phyloP scores from a whole-genome alignment of 192 early-diverging fungal genomes.

The Cetraspora pellucida region DNA sequence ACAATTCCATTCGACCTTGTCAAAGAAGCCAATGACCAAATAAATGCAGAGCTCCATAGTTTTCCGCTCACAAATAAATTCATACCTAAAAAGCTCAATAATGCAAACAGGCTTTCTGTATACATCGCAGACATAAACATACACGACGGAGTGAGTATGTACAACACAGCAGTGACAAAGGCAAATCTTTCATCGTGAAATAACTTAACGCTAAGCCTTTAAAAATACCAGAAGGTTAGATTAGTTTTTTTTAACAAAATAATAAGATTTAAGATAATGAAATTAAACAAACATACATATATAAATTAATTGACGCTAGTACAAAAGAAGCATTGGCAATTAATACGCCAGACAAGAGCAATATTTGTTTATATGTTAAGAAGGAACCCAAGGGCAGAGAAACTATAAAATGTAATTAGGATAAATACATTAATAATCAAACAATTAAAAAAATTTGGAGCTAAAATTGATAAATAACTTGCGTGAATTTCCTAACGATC shows the following conservation, averaged over 20 bases:
- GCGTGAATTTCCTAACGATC: conserved; percentile 53
- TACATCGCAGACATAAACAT: conserved; percentile 88
- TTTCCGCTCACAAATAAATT: conserved; percentile 46
- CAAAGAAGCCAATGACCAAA: conserved; percentile 59
- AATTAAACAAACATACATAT: conserved; percentile 50
- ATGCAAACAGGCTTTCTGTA: conserved; percentile 84
- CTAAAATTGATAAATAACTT: background rate
- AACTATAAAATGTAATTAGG: background rate
- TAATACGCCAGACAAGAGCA: conserved; percentile 57
- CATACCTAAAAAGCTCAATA: conserved; percentile 81
- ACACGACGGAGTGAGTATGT: conserved; percentile 72
- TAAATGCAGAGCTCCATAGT: conserved; percentile 63
- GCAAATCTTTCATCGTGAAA: conserved; percentile 59
- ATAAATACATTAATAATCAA: background rate
- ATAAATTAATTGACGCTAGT: conserved; percentile 69
- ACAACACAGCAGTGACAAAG: conserved; percentile 68
- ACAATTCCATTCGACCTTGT: conserved; percentile 81
- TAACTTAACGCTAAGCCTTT: conserved; percentile 32
- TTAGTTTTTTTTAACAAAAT: background rate
- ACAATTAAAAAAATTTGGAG: background rate
- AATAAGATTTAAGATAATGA: background rate
- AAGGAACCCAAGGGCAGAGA: conserved; percentile 47
- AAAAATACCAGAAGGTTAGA: background rate
- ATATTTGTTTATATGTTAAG: conserved; percentile 31
- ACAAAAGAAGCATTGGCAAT: conserved; percentile 79